Conservation (phyloP, 352 stramenopile species). For the Pythium guiyangense region DNA sequence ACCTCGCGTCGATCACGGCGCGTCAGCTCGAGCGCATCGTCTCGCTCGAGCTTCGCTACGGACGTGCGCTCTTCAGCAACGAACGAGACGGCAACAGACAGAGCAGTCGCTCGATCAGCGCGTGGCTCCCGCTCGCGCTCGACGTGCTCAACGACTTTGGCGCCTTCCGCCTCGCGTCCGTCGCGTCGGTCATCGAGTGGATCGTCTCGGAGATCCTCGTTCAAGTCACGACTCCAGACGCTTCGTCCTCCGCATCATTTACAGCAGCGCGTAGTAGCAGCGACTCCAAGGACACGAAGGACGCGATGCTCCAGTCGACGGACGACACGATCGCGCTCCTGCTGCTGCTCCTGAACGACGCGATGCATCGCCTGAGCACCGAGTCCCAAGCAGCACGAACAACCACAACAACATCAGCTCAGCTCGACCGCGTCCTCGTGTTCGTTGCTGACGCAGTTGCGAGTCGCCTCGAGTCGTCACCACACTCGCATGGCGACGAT, state of each 20-base stretch:
- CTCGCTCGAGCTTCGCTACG: slow-evolving; percentile 14
- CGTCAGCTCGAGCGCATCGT: neutral
- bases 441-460: neutral
- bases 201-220: slow-evolving; percentile 10
- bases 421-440: slow-evolving; percentile 2
- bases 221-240: neutral
- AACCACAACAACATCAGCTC: neutral
- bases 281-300: neutral
- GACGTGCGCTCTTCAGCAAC: slow-evolving; percentile 10
- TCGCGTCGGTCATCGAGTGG: slow-evolving; percentile 10
- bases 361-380: slow-evolving; percentile 6
- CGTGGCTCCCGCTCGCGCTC: slow-evolving; percentile 9
- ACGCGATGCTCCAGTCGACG: neutral
- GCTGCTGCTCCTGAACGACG: slow-evolving; percentile 12
- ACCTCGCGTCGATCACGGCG: neutral
- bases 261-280: too few species aligned
- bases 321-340: slow-evolving; percentile 1
- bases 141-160: slow-evolving; percentile 4
- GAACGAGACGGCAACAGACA: too few species aligned
- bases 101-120: too few species aligned
- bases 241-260: too few species aligned
- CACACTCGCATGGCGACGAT: neutral
- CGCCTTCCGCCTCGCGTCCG: neutral
- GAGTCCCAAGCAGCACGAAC: neutral
- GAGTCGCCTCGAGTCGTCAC: neutral